These are phyloP conservation scores for Ustilago crameri DNA, from an alignment of 1,284 basidiomycete species.

Conservation along the genomic window DNA sequence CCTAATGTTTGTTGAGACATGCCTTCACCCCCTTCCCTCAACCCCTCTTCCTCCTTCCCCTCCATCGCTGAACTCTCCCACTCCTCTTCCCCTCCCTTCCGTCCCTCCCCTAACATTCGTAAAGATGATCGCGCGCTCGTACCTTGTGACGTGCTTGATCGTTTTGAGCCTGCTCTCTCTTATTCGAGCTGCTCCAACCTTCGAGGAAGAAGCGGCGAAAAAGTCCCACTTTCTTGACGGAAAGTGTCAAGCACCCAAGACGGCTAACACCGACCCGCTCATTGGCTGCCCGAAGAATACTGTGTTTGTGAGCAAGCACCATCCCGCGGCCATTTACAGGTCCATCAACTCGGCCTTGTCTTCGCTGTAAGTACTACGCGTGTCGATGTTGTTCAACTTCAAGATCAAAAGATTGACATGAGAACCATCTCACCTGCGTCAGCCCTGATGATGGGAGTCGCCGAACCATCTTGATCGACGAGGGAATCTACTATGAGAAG, in stretches of 20 bases:
- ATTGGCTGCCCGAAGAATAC: constrained; percentile 19
- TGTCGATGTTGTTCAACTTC: not conserved
- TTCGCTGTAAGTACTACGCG: constrained; percentile 29
- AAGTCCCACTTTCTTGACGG: not conserved
- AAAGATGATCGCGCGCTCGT: not conserved
- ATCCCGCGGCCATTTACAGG: constrained; percentile 11
- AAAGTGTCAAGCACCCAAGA: constrained; percentile 33
- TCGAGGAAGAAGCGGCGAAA: not conserved
- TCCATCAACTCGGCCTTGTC: constrained; percentile 26
- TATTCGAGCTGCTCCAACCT: not conserved
- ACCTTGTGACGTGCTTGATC: constrained; percentile 7
- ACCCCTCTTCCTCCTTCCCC: not conserved
- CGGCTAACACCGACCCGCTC: constrained; percentile 1
- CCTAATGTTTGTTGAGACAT: no score
- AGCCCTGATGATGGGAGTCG: constrained; percentile 29
- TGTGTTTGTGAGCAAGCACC: constrained; percentile 27
- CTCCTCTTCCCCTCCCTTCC: not conserved
- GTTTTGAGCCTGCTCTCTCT: constrained; percentile 1
- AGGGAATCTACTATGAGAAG: constrained; percentile 34
- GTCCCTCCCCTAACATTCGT: not conserved
- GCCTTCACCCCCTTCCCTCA: not conserved
- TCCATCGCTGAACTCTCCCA: not conserved
- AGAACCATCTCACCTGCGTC: not conserved
- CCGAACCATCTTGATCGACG: constrained; percentile 29
- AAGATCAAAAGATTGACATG: not conserved